These are phyloP conservation scores for Serendipita sp. DNA, from an alignment of 768 basidiomycete species.

Conservation along the genomic window DNA sequence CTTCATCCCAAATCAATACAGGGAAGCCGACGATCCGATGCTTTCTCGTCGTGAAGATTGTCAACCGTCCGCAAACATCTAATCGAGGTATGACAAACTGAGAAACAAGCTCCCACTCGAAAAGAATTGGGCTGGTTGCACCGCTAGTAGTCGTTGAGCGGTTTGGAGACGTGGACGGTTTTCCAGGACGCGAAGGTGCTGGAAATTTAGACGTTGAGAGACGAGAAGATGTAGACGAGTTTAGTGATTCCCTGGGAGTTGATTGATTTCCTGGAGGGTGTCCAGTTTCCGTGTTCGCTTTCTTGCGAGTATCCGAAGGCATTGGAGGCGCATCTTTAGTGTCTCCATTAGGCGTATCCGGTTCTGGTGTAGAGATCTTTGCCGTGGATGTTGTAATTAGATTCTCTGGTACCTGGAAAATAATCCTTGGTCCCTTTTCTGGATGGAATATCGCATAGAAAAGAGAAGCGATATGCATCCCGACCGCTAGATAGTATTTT, in stretches of 20 bases:
- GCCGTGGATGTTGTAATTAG: constrained; percentile 42
- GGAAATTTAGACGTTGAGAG: neutral
- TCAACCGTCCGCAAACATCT: constrained; percentile 72
- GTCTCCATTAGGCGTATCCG: neutral
- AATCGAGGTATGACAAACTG: constrained; percentile 88
- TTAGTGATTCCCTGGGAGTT: neutral
- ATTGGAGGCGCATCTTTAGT: neutral
- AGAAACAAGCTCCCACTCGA: constrained; percentile 82
- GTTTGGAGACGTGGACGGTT: neutral
- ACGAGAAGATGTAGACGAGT: neutral
- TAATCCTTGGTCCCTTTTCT: constrained; percentile 69
- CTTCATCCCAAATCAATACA: constrained; percentile 45
- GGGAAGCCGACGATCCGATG: constrained; percentile 90
- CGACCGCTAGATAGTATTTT: neutral
- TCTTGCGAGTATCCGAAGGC: neutral
- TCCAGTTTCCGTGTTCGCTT: no score
- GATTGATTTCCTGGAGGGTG: neutral
- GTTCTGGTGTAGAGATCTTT: neutral
- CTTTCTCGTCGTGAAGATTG: constrained; percentile 65
- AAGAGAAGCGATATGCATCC: constrained; percentile 33
- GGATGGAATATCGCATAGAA: constrained; percentile 93
- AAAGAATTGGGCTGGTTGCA: constrained; percentile 29
- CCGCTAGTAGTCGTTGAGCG: neutral
- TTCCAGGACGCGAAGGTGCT: neutral
- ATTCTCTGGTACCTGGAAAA: constrained; percentile 88